Evolutionary conservation across 1,139 yeast genomes (phyloP), one percentile per base, ranked within the genome.

Genomic region (Candida pseudocylindracea): DNA sequence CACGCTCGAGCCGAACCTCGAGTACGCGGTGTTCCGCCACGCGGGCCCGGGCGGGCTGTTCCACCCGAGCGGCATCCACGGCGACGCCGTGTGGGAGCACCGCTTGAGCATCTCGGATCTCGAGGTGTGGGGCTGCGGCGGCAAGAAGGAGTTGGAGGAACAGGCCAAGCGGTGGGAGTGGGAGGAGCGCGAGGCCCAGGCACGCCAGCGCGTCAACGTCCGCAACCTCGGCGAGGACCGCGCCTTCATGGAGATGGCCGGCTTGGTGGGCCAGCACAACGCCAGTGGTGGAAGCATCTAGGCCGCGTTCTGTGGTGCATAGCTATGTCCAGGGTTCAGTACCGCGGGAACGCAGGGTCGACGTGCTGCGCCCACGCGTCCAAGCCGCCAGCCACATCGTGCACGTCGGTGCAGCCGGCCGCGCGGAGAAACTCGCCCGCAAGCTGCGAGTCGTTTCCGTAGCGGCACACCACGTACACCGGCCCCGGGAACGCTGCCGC

Each of bases 51-150:
- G 43, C n/a, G 38, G 44, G 3, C 37, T 49, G 29, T 45, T 40
- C 30, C 38, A 50, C 1, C 38, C 50, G 10, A 15, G 20, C 20
- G 20, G 6, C 20, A 15, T 6, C 6, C 20, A 15, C 20, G 20
- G 20, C 20, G 41, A 48, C 9, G 29, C 27, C 1, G 69, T 66
- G 38, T 78, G 59, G 45, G 95, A 85, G 45, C 72, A 74, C 39
- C 55, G 85, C 33, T 72, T 85, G 43, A 51, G 63, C 36, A 67
- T 85, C 8, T 68, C 72, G 4, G 85, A 76, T 40, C 54, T 85
- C 15, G 94, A 83, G 48, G 93, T 81, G 1, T 79, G 92, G 88
- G 96, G 96, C 0, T 63, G 81, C 36, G 95, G 95, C 1, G 68
- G 78, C 6, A 67, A 66, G 13, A 68, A 70, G 38, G 92, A 79